phyloP scores from a whole-genome alignment of 371 early-diverging fungal genomes.

The Mortierella sp. region DNA sequence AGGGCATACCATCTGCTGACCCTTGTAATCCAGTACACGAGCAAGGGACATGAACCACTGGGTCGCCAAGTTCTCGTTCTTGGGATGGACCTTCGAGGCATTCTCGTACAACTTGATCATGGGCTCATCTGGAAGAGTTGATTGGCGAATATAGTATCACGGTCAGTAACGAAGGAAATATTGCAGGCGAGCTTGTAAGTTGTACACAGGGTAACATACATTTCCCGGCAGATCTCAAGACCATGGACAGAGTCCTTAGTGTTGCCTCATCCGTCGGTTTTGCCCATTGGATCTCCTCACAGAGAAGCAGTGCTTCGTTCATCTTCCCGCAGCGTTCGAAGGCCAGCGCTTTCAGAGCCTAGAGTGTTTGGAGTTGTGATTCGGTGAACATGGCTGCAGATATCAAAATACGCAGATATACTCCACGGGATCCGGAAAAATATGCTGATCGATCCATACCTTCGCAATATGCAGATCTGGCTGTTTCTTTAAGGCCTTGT shows the following conservation, averaged over 20 bases:
- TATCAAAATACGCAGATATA: neutral
- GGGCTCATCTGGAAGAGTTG: conserved; percentile 62
- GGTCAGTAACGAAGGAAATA: too few relatives aligned
- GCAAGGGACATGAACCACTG: conserved; percentile 91
- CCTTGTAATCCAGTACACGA: conserved; percentile 75
- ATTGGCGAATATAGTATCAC: too few relatives aligned
- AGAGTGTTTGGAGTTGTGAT: conserved; percentile 2
- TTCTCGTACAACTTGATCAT: conserved; percentile 81
- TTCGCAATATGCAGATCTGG: conserved; percentile 73
- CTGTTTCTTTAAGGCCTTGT: conserved; percentile 80
- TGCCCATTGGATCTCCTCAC: conserved; percentile 72
- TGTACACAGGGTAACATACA: too few relatives aligned
- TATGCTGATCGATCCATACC: conserved; percentile 50
- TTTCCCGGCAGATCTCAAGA: conserved; percentile 71
- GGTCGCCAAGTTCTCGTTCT: conserved; percentile 79
- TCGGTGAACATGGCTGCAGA: neutral
- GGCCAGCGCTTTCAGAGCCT: conserved; percentile 89
- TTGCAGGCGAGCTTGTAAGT: too few relatives aligned
- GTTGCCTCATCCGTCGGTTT: conserved; percentile 80
- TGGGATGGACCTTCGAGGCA: conserved; percentile 71
- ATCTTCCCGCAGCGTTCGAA: conserved; percentile 74
- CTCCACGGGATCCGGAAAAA: neutral
- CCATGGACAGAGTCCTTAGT: conserved; percentile 79
- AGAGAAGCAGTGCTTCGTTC: conserved; percentile 79
- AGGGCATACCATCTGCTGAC: conserved; percentile 74